Base-by-base conservation (phyloP, 768 basidiomycete genomes). In the Mycena kentingensis region DNA sequence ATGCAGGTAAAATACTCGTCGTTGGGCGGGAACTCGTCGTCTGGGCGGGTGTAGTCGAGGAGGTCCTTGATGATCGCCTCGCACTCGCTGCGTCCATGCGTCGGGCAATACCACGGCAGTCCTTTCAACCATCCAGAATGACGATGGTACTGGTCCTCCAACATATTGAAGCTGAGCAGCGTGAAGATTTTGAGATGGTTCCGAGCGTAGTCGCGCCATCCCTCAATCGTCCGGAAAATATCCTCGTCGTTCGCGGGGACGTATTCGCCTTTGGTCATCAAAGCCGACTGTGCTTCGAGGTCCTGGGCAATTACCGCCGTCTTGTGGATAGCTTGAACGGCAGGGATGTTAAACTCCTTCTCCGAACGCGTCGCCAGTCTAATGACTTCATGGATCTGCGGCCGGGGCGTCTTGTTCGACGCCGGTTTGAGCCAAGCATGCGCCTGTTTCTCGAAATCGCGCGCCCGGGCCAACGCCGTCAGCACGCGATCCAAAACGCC, bases 1-100 rank as follows among this genome's bases (percentile, higher is more conserved):
- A 93, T 93, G 65, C 91, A 93, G 1, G 90, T 92, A 63, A 88
- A 83, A 68, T 83, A 92, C 70, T 91, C 88, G 64, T 92, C 88
- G 4, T 72, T 76, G 1, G 90, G 89, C 3, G 90, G 89, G 4
- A 81, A 70, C 60, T 93, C 90, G 43, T 93, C 91, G 46, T 90
- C 87, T 3, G 85, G 81, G 25, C 82, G 79, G 10, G 90, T 91
- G 52, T 78, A 81, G 38, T 83, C 85, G 21, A 90, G 61, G 25
- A 93, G 88, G 61, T 93, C 91, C 19, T 87, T 80, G 19, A 88
- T 74, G 49, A 93, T 78, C 8, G 70, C 68, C 62, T 84, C 77
- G 15, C 82, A 81, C 60, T 92, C 88, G 2, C 81, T 73, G 47
- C 77, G 75, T 52, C 77, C 70, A 63, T 91, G 90, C 53, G 84